Evolutionary conservation across 2,329 filamentous ascomycete species (phyloP), one percentile per base, ranked within the genome.

Genomic region (Alternaria solani): DNA sequence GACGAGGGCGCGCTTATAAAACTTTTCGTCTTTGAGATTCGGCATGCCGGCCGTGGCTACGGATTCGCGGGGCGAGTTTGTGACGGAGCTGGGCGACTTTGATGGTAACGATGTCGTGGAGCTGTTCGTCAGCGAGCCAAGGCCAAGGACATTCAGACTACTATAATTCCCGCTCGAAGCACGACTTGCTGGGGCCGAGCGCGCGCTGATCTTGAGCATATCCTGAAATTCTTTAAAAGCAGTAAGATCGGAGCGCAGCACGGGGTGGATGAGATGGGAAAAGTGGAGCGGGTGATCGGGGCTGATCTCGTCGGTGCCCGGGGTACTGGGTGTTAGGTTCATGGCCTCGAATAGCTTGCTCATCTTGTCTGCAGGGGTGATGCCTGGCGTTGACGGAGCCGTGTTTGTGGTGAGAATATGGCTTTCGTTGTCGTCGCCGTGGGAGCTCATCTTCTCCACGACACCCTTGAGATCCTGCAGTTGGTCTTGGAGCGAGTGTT

Each of bases 401-500:
- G 86, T 86, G 16, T 71, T 78, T 14, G 88, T 88, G 18, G 81
- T 77, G 9, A 92, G 91, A n/a, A 88, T 85, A 57, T 87, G 87
- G 44, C 85, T 88, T 51, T 89, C 86, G 66, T 87, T 85, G 67
- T 96, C 91, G 67, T 95, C 91, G 61, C 85, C 86, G 67, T 92
- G 88, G 12, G 87, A 84, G 25, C 85, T 87, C 88, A 97, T 92
- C 70, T 90, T 89, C 79, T 97, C 93, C 88, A 99, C 92, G 64
- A 97, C 93, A 20, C 87, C 84, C 80, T 99, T 99, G 64, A 99
- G 87, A 78, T 98, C 92, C 2, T 91, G 86, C 3, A 99, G 84
- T 77, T 99, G 95, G 77, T 98, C 94, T 75, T 97, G 94, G 71
- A 98, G 93, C 1, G 92, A 97, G 59, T 88, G 89, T 62, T 99